Evolutionary conservation across 108 stramenopile genomes (phyloP), one percentile per base, ranked within the genome.

Genomic region (Cyclostephanos invisitatus): DNA sequence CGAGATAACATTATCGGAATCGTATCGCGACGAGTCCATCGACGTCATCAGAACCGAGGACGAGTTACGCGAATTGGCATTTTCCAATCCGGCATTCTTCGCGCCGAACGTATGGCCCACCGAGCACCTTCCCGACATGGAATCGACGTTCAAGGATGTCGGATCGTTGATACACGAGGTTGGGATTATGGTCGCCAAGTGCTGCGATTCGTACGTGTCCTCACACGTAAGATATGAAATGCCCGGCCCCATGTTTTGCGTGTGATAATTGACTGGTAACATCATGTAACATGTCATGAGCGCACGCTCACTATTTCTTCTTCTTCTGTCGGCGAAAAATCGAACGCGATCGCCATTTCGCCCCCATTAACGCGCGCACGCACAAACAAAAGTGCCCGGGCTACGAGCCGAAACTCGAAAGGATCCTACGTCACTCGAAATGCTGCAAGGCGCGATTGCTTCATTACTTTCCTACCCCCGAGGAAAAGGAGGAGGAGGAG

Each of bases 391-490:
- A 81, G 77, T 80, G 85, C 44, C 64, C 65, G 7, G 68, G 77
- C 35, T 87, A 90, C 70, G 67, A 69, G 20, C 54, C 35, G 47
- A 87, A 78, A 53, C 63, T 95, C 46, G 70, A 78, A 36, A 65
- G 68, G 14, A 76, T 93, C 36, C 63, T 97, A n/a, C 74, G 62
- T 20, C 57, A 87, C 57, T 81, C 81, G 25, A 84, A 83, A 53
- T 88, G 82, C 62, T 83, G 86, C 49, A 98, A 98, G 72, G 98
- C 88, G 7, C 87, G 98, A 5, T 82, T 98, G 1, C 83, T 98
- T 25, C 95, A 98, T 64, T 98, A 98, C 80, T 98, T 95, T 78
- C 88, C 87, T 6, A 58, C 44, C 0, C 56, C 67, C n/a, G 46
- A 32, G 24, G 48, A 72, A 9, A 37, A 40, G 2, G 56, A 46